Base-by-base conservation (phyloP, 306 rosid genomes). In the Oxytropis ochrocephala region DNA sequence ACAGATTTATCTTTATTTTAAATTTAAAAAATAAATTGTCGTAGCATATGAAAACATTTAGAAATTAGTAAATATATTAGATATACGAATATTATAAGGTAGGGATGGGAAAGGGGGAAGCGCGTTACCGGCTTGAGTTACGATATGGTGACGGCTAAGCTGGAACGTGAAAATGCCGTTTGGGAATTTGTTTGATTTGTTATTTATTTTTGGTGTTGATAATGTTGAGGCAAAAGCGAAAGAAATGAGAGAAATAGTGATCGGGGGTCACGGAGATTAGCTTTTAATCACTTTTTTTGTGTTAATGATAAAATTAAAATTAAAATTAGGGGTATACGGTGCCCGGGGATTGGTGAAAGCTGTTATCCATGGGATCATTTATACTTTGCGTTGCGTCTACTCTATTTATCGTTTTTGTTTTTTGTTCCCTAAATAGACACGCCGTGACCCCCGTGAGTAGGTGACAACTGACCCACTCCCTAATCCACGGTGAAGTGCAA, bases 371-470 rank as follows among this genome's bases (percentile, higher is more conserved):
- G n/a, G 33, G 27, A 17, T 61, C 66, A 71, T 48, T 60, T 62
- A 62, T 62, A 62, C 77, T 69, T 62, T 73, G 77, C 77, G 77
- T 73, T 62, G 64, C 44, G 46, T 38, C 52, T 73, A 62, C 55
- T 61, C 29, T 47, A 43, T 61, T 48, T 48, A 18, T 59, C 16
- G 11, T 17, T 49, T 48, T 72, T 14, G 7, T 8, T 58, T 61
- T n/a, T n/a, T 5, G 50, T 72, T 61, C 21, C 61, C 16, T 44
- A 56, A 60, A 47, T 18, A 19, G 38, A 12, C 42, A 36, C 17
- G 18, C 41, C 29, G 30, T 35, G 30, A 18, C 1, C 2, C 73
- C 29, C 29, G 29, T 24, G 29, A 24, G 57, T 51, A 32, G 18
- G 13, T 12, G 51, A 35, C 11, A 38, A 38, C 2, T 43, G 54